A percentile compares a stretch with the other conserved stretches of the same genome.
phyloP scores from a whole-genome alignment of 805 yeast species.

The Candida dajiaensis region DNA sequence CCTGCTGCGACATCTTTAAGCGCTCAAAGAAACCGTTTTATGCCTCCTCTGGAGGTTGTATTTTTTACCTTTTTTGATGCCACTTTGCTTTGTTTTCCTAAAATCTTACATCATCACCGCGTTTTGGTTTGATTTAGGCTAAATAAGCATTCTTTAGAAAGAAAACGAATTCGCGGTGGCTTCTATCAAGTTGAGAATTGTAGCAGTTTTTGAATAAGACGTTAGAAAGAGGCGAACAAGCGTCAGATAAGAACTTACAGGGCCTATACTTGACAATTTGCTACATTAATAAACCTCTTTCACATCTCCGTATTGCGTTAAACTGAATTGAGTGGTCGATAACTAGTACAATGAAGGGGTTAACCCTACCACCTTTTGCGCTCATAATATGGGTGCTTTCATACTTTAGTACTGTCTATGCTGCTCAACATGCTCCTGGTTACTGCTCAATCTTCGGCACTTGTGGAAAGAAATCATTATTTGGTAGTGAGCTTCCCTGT shows the following conservation, averaged over 20 bases:
- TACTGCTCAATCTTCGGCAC: conserved; percentile 32
- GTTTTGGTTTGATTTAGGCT: neutral
- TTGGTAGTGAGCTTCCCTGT: conserved; percentile 80
- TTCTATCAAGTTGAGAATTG: neutral
- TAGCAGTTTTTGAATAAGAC: too few relatives aligned
- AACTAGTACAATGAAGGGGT: neutral
- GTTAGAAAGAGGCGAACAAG: too few relatives aligned
- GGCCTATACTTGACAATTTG: neutral
- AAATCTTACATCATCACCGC: too few relatives aligned
- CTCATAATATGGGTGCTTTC: neutral
- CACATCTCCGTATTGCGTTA: neutral
- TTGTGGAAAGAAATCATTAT: conserved; percentile 77
- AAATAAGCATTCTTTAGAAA: neutral
- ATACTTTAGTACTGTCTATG: neutral
- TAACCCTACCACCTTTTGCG: neutral
- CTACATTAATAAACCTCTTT: neutral
- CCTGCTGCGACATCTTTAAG: conserved; percentile 16
- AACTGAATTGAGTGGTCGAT: too few relatives aligned
- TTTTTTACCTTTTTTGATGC: neutral
- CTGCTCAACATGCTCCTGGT: conserved; percentile 1
- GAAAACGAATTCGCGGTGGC: neutral
- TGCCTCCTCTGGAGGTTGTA: neutral
- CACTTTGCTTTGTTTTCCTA: neutral
- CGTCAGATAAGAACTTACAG: too few relatives aligned
- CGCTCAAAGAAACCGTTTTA: neutral